A percentile compares a stretch with the other conserved stretches of the same genome.
Evolutionary conservation across 345 rosid species (phyloP).

Genomic region (Chamaenerion angustifolium): DNA sequence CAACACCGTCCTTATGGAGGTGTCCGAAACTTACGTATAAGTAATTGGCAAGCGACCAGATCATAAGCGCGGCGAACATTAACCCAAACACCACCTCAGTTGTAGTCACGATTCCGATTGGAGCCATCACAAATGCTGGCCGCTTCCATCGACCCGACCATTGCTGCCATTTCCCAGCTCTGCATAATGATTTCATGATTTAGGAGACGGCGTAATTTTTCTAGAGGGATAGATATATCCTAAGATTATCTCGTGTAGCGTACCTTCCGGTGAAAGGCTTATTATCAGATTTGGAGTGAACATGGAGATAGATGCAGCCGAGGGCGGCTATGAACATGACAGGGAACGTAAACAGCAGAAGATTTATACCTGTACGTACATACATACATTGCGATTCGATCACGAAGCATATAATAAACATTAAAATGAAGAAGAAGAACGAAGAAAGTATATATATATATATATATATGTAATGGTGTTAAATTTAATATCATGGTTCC

Average conservation of each 20-base stretch:
- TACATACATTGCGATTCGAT: too few relatives aligned
- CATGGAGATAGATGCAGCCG: slow-evolving; percentile 51
- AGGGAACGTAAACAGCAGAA: slow-evolving; percentile 48
- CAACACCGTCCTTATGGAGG: slow-evolving; percentile 21
- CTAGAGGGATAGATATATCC: too few relatives aligned
- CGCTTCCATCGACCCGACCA: slow-evolving; percentile 16
- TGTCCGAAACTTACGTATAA: slow-evolving; percentile 24
- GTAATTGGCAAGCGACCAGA: slow-evolving; percentile 44
- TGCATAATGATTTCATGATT: background rate
- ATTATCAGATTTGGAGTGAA: slow-evolving; percentile 18
- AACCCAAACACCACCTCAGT: slow-evolving; percentile 41
- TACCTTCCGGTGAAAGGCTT: background rate
- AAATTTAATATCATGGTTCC: too few relatives aligned
- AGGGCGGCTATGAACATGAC: slow-evolving; percentile 41
- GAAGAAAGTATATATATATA: too few relatives aligned
- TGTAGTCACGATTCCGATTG: slow-evolving; percentile 63
- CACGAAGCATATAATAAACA: too few relatives aligned
- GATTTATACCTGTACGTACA: slow-evolving; percentile 29
- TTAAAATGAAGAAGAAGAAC: too few relatives aligned
- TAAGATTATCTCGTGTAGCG: too few relatives aligned
- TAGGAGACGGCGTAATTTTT: background rate
- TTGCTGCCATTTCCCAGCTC: background rate
- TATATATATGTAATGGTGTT: too few relatives aligned
- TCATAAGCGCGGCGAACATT: slow-evolving; percentile 58
- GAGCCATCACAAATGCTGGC: slow-evolving; percentile 65